Evolutionary conservation across 768 basidiomycete species (phyloP).

Genomic region (Pisolithus orientalis): DNA sequence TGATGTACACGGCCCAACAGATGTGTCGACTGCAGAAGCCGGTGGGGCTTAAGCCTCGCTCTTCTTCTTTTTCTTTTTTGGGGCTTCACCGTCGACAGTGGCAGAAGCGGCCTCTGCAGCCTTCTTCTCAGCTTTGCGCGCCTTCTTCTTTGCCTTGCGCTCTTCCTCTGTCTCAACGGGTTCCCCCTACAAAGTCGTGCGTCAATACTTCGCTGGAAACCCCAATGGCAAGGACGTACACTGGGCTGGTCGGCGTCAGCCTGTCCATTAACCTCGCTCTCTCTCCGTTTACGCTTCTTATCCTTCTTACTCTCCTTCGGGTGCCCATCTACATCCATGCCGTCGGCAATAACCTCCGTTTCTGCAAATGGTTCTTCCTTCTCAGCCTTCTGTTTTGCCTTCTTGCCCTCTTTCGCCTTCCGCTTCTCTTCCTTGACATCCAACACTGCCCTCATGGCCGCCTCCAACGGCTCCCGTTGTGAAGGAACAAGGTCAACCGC

Average conservation of each 20-base stretch:
- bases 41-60: conserved; percentile 22
- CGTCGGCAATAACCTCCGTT: conserved; percentile 23
- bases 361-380: conserved; percentile 44
- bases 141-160: conserved; percentile 73
- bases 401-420: conserved; percentile 71
- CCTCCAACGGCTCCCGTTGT: conserved; percentile 73
- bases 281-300: conserved; percentile 45
- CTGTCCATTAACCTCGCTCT: conserved; percentile 47
- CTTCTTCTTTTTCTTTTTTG: conserved; percentile 40
- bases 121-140: conserved; percentile 72
- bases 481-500: conserved; percentile 78
- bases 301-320: conserved; percentile 34
- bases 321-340: conserved; percentile 43
- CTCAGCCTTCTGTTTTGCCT: conserved; percentile 55
- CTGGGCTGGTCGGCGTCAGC: conserved; percentile 33
- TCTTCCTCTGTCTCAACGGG: conserved; percentile 75
- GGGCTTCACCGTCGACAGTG: conserved; percentile 35
- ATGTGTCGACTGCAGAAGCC: neutral
- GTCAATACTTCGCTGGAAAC: neutral
- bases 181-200: conserved; percentile 23
- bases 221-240: conserved; percentile 28
- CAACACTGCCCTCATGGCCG: conserved; percentile 64
- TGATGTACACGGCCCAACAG: conserved; percentile 1
- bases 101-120: conserved; percentile 35
- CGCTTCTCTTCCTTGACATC: conserved; percentile 88